These are phyloP conservation scores for Kodamaea nitidulidarum DNA, from an alignment of 805 yeast genomes.

Conservation along the genomic window DNA sequence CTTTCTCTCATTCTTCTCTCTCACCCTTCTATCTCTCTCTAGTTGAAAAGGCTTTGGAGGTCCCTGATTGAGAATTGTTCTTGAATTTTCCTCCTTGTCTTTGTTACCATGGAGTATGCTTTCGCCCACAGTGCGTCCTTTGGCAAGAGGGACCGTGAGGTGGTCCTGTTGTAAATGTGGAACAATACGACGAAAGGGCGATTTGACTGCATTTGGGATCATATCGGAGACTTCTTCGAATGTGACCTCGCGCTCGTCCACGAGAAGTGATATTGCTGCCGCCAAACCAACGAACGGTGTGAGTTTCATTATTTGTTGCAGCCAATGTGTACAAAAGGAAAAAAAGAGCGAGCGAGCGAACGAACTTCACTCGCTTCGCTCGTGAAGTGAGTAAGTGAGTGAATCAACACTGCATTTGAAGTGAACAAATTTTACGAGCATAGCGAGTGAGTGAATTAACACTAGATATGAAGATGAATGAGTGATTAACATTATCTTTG, in stretches of 20 bases:
- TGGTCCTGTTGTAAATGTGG: constrained; percentile 4
- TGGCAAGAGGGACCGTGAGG: neutral
- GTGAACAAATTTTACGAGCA: too few species aligned
- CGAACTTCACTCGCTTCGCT: too few species aligned
- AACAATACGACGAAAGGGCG: neutral
- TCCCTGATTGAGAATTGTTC: neutral
- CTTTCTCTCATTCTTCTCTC: too few species aligned
- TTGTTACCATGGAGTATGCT: neutral
- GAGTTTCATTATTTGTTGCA: neutral
- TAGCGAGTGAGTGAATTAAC: too few species aligned
- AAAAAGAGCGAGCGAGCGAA: too few species aligned
- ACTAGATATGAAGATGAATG: too few species aligned
- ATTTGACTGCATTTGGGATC: neutral
- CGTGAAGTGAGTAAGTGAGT: too few species aligned
- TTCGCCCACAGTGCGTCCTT: neutral
- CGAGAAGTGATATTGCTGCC: neutral
- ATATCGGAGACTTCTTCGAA: neutral
- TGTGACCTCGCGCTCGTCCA: neutral
- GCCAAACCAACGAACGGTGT: neutral
- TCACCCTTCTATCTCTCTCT: neutral
- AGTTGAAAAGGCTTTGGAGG: neutral
- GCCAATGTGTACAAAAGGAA: too few species aligned
- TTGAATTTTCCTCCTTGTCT: neutral
- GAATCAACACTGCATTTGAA: too few species aligned
- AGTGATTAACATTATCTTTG: too few species aligned